Evolutionary conservation across 1,139 yeast species (phyloP), one percentile per base, ranked within the genome.

Genomic region (Saccharomyces hybrid): DNA sequence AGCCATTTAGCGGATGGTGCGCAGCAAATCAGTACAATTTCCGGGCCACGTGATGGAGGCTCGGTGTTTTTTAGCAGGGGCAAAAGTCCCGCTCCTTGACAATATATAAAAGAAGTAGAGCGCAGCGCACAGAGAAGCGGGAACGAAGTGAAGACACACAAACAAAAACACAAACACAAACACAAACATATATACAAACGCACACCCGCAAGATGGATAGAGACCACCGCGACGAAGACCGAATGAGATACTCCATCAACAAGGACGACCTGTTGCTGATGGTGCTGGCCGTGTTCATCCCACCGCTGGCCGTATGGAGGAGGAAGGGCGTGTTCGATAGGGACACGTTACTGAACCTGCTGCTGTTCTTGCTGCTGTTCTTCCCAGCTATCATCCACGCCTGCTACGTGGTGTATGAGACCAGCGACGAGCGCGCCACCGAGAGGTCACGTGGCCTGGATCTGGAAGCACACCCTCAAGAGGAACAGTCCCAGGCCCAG

Each of bases 311-410:
- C 8, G 67, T 67, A 12, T 55, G 61, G 50, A 55, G 57, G 21
- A 60, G 69, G 48, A 57, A 57, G 31, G 71, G 71, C 3, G 58
- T 66, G 47, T 62, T 59, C 52, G 57, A 58, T 19, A 63, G 60
- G 49, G 69, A 65, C 42, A 56, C 61, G 14, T 55, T 66, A 42
- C 51, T 67, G 14, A 65, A 62, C 50, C 1, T 66, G 21, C 47
- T 65, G 12, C 51, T 67, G n/a, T 60, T 60, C 14, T 14, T 64
- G 1, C 28, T 64, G 9, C 53, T 64, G n/a, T 64, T 60, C 51
- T 56, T 67, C 54, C 69, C 69, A 12, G 69, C 68, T 3, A 55
- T 59, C 2, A 51, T 66, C n/a, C 69, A 67, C 54, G 64, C 67
- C 7, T 55, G 60, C 12, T 67, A 64, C 52, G 61, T 67, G 7